Conservation (phyloP, 495 filamentous ascomycete species). For the Cetradonia linearis region DNA sequence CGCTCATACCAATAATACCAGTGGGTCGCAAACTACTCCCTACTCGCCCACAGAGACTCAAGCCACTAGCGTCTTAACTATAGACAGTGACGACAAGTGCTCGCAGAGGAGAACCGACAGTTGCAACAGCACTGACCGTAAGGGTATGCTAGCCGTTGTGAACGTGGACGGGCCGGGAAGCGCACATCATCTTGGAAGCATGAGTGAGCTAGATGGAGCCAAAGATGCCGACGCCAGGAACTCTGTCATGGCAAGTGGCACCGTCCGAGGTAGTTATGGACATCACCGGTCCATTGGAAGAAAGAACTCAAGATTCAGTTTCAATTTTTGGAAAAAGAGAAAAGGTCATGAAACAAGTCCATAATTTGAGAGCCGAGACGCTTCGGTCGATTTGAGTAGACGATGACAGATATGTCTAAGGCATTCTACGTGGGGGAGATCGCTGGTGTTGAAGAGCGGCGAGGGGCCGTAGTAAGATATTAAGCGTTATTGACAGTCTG, state of each 20-base stretch:
- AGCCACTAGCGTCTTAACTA: conserved; percentile 42
- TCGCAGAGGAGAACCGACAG: conserved; percentile 24
- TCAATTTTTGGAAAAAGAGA: conserved; percentile 25
- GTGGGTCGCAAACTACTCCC: conserved; percentile 30
- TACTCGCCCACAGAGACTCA: conserved; percentile 40
- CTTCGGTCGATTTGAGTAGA: background rate
- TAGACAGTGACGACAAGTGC: conserved; percentile 39
- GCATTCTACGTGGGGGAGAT: background rate
- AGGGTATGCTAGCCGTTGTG: conserved; percentile 19
- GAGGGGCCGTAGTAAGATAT: background rate
- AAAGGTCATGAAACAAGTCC: conserved; percentile 11
- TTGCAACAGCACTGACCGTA: conserved; percentile 17
- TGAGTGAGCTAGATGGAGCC: conserved; percentile 1
- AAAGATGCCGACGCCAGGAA: conserved; percentile 22
- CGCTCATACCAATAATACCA: conserved; percentile 29
- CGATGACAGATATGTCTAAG: background rate
- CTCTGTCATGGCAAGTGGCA: conserved; percentile 14
- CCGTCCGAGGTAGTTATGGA: background rate
- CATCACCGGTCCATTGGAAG: conserved; percentile 18
- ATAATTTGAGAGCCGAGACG: background rate
- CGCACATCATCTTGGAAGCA: conserved; percentile 13
- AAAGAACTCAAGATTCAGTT: conserved; percentile 22
- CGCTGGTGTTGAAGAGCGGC: background rate
- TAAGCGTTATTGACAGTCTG: background rate
- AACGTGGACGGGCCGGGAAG: conserved; percentile 23